Conservation (phyloP, 2,329 filamentous ascomycete species). For the Plectosphaerella sp. region DNA sequence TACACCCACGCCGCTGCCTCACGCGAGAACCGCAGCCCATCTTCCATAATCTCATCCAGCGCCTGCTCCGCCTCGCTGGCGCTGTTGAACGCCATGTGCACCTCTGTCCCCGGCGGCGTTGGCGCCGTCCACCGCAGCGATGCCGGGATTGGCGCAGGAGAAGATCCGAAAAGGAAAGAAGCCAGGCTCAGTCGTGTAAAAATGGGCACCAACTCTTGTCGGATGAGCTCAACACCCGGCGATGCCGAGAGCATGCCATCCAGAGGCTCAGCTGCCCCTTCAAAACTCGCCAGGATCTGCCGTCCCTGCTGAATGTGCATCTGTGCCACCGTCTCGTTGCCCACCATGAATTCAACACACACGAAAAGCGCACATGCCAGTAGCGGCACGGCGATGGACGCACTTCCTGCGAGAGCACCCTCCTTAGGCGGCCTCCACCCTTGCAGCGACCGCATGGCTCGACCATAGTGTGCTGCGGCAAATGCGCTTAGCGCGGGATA, state of each 20-base stretch:
- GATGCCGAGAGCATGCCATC: conserved; percentile 1
- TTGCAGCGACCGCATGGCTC: conserved; percentile 37
- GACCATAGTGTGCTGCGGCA: conserved; percentile 41
- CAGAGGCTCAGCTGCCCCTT: conserved; percentile 8
- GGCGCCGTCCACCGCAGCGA: conserved; percentile 22
- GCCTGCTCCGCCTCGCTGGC: conserved; percentile 22
- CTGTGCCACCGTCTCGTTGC: conserved; percentile 40
- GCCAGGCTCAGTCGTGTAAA: conserved; percentile 37
- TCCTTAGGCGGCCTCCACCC: conserved; percentile 25
- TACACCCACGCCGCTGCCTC: conserved; percentile 19
- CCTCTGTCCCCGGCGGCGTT: conserved; percentile 18
- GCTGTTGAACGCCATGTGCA: conserved; percentile 22
- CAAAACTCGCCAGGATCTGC: conserved; percentile 28
- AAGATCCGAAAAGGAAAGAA: conserved; percentile 33
- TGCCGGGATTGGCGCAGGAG: conserved; percentile 28
- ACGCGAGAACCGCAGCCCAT: conserved; percentile 30
- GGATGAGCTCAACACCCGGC: conserved; percentile 30
- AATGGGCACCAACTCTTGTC: conserved; percentile 35
- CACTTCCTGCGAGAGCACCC: conserved; percentile 19
- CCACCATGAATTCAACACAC: conserved; percentile 50
- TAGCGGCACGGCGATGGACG: conserved; percentile 25
- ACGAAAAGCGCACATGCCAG: conserved; percentile 47
- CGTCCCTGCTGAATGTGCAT: conserved; percentile 39
- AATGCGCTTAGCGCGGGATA: conserved; percentile 20
- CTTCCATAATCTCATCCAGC: conserved; percentile 34